Conservation (phyloP, 2,329 filamentous ascomycete species). For the Aureobasidium sp. region DNA sequence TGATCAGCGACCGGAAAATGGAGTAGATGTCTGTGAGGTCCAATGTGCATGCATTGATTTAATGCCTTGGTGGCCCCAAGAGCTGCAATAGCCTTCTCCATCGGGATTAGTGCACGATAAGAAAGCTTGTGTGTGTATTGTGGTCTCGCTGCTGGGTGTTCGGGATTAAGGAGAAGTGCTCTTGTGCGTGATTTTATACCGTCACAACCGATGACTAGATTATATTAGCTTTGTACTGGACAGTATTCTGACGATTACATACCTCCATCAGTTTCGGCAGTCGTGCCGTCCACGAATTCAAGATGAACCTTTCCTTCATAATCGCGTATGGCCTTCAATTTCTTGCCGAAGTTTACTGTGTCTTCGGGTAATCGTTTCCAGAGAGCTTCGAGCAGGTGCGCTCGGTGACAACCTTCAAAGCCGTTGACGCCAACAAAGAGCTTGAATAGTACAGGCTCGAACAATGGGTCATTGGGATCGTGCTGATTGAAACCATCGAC, state of each 20-base stretch:
- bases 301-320: neutral
- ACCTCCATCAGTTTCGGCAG: neutral
- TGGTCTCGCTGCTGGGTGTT: constrained; percentile 39
- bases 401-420: neutral
- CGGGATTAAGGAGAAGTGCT: constrained; percentile 44
- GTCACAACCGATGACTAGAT: constrained; percentile 40
- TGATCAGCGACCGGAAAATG: constrained; percentile 56
- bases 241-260: neutral
- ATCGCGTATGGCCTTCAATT: neutral
- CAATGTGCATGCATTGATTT: constrained; percentile 33
- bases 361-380: neutral
- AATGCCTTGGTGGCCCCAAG: constrained; percentile 24
- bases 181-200: constrained; percentile 55
- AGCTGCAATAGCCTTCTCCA: constrained; percentile 33
- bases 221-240: too few species aligned
- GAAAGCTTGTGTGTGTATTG: constrained; percentile 53
- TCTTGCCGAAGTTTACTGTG: neutral
- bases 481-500: constrained; percentile 20
- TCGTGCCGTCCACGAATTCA: neutral
- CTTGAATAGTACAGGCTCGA: constrained; percentile 15
- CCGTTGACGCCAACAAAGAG: neutral
- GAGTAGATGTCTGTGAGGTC: constrained; percentile 50
- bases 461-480: constrained; percentile 18
- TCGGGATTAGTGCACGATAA: constrained; percentile 56
- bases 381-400: neutral